Conservation (phyloP, 768 basidiomycete species). For the Phaeotremella skinneri region DNA sequence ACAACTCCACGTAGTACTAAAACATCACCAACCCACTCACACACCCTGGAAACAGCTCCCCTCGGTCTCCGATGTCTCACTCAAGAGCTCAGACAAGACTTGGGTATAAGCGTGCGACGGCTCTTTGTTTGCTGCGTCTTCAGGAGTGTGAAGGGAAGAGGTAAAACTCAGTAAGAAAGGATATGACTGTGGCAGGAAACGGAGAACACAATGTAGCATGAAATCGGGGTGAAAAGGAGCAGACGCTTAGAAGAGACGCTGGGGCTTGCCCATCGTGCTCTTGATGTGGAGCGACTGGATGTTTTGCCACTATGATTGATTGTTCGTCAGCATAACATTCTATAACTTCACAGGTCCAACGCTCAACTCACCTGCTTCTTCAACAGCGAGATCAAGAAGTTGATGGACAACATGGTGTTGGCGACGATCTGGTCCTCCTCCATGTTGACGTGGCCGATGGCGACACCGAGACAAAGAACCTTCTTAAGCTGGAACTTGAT, state of each 20-base stretch:
- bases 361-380: conserved; percentile 66
- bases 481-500: conserved; percentile 99
- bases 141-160: neutral
- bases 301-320: conserved; percentile 69
- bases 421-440: conserved; percentile 91
- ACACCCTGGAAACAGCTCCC: conserved; percentile 39
- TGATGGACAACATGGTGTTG: conserved; percentile 99
- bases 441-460: conserved; percentile 97
- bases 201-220: conserved; percentile 13
- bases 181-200: neutral
- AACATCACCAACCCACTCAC: neutral
- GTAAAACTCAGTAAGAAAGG: too few relatives aligned
- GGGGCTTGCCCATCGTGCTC: conserved; percentile 97
- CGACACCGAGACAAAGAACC: conserved; percentile 97
- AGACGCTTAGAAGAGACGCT: conserved; percentile 76
- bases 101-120: conserved; percentile 99
- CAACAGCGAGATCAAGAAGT: conserved; percentile 97
- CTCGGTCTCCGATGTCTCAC: conserved; percentile 47
- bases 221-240: conserved; percentile 9
- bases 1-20: neutral
- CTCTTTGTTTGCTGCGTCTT: conserved; percentile 74
- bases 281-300: conserved; percentile 98
- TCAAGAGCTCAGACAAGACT: conserved; percentile 46
- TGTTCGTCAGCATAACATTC: neutral
- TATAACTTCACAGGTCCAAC: conserved; percentile 41